Evolutionary conservation across 2,329 filamentous ascomycete species (phyloP).

Genomic region (Talaromyces sp.): DNA sequence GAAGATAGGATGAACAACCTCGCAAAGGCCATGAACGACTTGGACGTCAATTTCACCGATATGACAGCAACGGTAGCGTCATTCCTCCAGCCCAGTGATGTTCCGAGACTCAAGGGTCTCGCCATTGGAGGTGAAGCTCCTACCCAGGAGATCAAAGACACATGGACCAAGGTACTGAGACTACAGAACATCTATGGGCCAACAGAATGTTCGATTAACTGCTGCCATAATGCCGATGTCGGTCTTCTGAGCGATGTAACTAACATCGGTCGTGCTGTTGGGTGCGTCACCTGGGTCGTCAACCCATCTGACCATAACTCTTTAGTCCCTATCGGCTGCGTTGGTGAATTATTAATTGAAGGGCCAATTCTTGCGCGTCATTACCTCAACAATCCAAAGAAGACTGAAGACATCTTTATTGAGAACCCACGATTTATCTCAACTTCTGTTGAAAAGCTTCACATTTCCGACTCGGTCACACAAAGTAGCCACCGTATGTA

Average conservation of each 20-base stretch:
- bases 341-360: constrained; percentile 39
- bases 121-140: constrained; percentile 41
- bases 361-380: constrained; percentile 37
- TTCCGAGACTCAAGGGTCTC: constrained; percentile 36
- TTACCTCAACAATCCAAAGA: constrained; percentile 40
- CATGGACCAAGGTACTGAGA: constrained; percentile 7
- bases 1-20: constrained; percentile 33
- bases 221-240: constrained; percentile 10
- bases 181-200: constrained; percentile 13
- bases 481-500: constrained; percentile 30
- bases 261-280: constrained; percentile 33
- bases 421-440: constrained; percentile 30
- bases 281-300: constrained; percentile 43
- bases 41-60: constrained; percentile 52
- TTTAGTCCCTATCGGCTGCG: constrained; percentile 39
- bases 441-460: not conserved
- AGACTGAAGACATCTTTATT: constrained; percentile 34
- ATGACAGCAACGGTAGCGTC: constrained; percentile 59
- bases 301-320: constrained; percentile 41
- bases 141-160: constrained; percentile 29
- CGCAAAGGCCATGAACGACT: constrained; percentile 40
- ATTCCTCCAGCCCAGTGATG: constrained; percentile 28
- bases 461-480: constrained; percentile 9
- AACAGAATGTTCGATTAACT: constrained; percentile 13
- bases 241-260: constrained; percentile 8